Evolutionary conservation across 176 grass and related monocot species (phyloP), one percentile per base, ranked within the genome.

Genomic region (Eremochloa ophiuroides): DNA sequence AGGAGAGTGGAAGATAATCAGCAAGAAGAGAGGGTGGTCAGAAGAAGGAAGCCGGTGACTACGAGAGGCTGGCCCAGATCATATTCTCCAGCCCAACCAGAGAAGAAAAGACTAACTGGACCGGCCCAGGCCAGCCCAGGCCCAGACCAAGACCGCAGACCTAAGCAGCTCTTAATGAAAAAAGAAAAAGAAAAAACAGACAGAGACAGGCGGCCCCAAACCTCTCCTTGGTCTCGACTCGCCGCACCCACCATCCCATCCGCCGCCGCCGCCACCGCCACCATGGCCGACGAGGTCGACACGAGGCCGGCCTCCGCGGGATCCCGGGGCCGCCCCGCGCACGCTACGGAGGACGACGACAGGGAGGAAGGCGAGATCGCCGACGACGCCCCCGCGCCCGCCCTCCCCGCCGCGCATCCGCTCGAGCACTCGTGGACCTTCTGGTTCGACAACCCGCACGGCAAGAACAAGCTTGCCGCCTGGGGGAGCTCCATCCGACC

Each of bases 291-390:
- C 12, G 87, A 89, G 28, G 46, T 18, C 34, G 73, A 85, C 75
- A 85, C 43, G 79, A 87, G 42, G 88, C 87, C 75, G 14, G 47
- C 76, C 51, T 83, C 63, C 30, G 72, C 82, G 39, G 59, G 84
- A 12, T 60, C 44, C 51, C 27, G 69, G 10, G 55, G 67, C 62
- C 27, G 80, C 41, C 69, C 69, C 71, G 61, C 86, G 73, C 62
- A 18, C 16, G 47, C 47, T 18, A 18, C 39, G 4, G 86, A 90
- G 41, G 91, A 65, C 2, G 33, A 68, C 70, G 92, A 98, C 78
- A 47, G 91, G 81, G 95, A 98, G 90, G 96, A 98, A 74, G 96
- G 96, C 7, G 93, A 98, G 92, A 95, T 98, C 82, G 82, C 84
- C 38, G 90, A 69, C 65, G 85, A 87, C 22, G 43, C 69, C 61